These are phyloP conservation scores for Colletotrichum tanaceti DNA, from an alignment of 2,329 filamentous ascomycete genomes.

Conservation along the genomic window DNA sequence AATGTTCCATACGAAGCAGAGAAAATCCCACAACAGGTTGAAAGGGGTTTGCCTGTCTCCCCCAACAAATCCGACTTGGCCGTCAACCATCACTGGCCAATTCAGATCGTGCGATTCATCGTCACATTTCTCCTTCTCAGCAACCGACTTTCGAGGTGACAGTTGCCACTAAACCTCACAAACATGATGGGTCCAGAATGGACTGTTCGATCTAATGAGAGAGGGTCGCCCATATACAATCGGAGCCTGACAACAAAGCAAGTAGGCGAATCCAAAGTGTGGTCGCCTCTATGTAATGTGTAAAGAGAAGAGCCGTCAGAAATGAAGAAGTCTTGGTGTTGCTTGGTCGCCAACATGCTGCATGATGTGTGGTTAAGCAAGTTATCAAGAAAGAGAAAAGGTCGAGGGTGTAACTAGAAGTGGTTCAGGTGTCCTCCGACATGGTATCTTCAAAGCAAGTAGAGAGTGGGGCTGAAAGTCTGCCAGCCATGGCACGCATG, in stretches of 20 bases:
- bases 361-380: conserved; percentile 24
- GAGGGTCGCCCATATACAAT: conserved; percentile 29
- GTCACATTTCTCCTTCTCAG: conserved; percentile 27
- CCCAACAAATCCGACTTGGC: conserved; percentile 35
- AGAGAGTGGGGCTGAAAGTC: conserved; percentile 33
- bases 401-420: conserved; percentile 28
- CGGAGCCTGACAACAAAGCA: conserved; percentile 19
- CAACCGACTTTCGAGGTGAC: conserved; percentile 19
- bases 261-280: conserved; percentile 19
- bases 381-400: conserved; percentile 35
- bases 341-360: conserved; percentile 36
- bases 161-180: conserved; percentile 8
- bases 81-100: conserved; percentile 34
- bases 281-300: conserved; percentile 36
- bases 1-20: conserved; percentile 32
- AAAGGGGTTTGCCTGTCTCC: conserved; percentile 36
- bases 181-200: conserved; percentile 30
- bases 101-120: conserved; percentile 38
- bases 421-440: conserved; percentile 25
- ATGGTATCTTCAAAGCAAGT: conserved; percentile 41
- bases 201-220: conserved; percentile 32
- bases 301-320: conserved; percentile 24
- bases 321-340: conserved; percentile 25
- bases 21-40: conserved; percentile 34
- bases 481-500: conserved; percentile 24